Conservation (phyloP, 176 grass and related monocot genomes). For the Dactylis glomerata region DNA sequence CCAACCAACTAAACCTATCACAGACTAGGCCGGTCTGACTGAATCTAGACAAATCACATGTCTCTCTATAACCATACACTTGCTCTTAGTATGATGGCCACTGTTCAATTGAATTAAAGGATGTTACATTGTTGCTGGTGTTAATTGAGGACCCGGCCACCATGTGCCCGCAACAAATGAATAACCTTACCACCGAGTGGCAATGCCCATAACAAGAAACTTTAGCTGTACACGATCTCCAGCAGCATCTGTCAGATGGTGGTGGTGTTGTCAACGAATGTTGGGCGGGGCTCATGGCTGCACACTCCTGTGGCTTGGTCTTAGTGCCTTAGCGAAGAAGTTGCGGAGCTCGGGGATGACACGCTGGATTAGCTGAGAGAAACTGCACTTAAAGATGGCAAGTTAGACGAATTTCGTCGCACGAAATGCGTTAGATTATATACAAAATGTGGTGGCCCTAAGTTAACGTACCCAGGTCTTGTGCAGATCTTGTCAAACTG, state of each 20-base stretch:
- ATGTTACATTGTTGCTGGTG: conserved; percentile 36
- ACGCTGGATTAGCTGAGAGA: conserved; percentile 64
- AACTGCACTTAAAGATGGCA: conserved; percentile 43
- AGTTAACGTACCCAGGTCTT: conserved; percentile 56
- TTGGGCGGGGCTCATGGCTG: conserved; percentile 24
- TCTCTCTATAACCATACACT: conserved; percentile 12
- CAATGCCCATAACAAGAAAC: conserved; percentile 44
- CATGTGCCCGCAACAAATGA: conserved; percentile 36
- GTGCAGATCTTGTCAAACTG: conserved; percentile 90
- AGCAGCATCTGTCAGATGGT: conserved; percentile 55
- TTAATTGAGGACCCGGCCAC: conserved; percentile 33
- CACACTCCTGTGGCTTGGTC: conserved; percentile 42
- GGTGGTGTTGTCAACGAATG: conserved; percentile 49
- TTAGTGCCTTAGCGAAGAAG: conserved; percentile 74
- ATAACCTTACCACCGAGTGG: conserved; percentile 35
- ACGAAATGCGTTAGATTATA: neutral
- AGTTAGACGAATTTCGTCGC: neutral
- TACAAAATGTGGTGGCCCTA: neutral
- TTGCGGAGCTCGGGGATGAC: conserved; percentile 88
- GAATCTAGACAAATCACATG: conserved; percentile 2
- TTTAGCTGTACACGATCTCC: conserved; percentile 85
- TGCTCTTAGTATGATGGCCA: conserved; percentile 8
- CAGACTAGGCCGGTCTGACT: conserved; percentile 26
- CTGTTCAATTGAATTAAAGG: conserved; percentile 13
- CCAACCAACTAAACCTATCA: conserved; percentile 27